Evolutionary conservation across 768 basidiomycete genomes (phyloP), one percentile per base, ranked within the genome.

Genomic region (Termitomyces eurrhizus): DNA sequence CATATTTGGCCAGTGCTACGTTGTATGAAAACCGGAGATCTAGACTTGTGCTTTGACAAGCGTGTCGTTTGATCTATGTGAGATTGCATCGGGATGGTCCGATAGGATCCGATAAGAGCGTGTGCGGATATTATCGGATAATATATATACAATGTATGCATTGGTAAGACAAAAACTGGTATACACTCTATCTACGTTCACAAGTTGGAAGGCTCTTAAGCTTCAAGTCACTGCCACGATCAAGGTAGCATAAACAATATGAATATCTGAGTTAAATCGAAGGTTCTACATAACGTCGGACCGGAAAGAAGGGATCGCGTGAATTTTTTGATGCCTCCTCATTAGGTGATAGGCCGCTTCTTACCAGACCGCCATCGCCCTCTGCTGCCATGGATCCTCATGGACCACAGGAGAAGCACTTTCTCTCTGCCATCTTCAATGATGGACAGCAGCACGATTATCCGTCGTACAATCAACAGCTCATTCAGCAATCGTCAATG

Each of bases 331-430:
- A 46, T 46, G 13, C n/a, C 26, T 26, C 21, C 24, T 32, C 5
- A 44, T 39, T 54, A 29, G 24, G 52, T 33, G 24, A 42, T 7
- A 29, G 39, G 55, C 39, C 24, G 41, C 54, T 55, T 54, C 60
- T 62, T 46, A 11, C 29, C 29, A 54, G 42, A 60, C 52, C 7
- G 1, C 61, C 58, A 56, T 39, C 56, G 54, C 26, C 26, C 59
- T 26, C 21, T 58, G n/a, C 39, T 24, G 24, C 44, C 52, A 65
- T 67, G 64, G 61, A 65, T 54, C 49, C 60, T 59, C 64, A 61
- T 46, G 62, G 65, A 24, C 64, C 62, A 26, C 64, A 65, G 24
- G 63, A 70, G 48, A 71, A 65, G 55, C 67, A 68, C 58, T 65
- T 72, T 52, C 59, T 71, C 3, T 61, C 66, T 26, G 64, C 64